These are phyloP conservation scores for Phytophthora syringae DNA, from an alignment of 352 stramenopile genomes.

Conservation along the genomic window DNA sequence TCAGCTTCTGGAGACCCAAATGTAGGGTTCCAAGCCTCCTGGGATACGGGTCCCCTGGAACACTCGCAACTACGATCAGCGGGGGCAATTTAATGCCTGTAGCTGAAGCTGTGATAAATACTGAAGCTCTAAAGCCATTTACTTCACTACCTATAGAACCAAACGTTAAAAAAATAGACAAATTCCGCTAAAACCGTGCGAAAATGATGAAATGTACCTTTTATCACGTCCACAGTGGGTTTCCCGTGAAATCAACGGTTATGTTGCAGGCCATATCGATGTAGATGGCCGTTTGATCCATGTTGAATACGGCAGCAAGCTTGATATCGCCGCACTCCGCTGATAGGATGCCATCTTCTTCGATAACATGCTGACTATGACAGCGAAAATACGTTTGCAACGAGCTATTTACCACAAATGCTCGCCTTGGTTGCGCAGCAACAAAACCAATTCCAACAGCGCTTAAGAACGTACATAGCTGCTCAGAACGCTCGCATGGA, in stretches of 20 bases:
- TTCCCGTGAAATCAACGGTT: conserved; percentile 15
- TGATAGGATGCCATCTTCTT: conserved; percentile 9
- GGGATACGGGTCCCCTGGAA: conserved; percentile 4
- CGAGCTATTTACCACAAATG: conserved; percentile 2
- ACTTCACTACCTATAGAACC: conserved; percentile 11
- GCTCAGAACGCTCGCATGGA: too few species aligned
- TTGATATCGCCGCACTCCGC: background rate
- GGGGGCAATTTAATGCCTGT: conserved; percentile 7
- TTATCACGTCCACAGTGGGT: conserved; percentile 6
- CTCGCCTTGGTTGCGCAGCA: too few species aligned
- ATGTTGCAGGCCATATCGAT: conserved; percentile 21
- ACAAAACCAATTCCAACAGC: too few species aligned
- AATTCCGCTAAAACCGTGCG: background rate
- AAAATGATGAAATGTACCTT: conserved; percentile 11
- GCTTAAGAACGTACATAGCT: too few species aligned
- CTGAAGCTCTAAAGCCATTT: conserved; percentile 9
- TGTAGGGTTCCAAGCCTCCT: too few species aligned
- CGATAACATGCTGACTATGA: conserved; percentile 15
- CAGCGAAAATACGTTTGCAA: conserved; percentile 14
- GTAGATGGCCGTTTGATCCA: conserved; percentile 16
- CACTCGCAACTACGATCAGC: conserved; percentile 11
- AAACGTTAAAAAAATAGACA: background rate
- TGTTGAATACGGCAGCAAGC: conserved; percentile 12
- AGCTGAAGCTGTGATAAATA: conserved; percentile 12
- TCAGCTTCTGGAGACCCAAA: background rate